These are phyloP conservation scores for Bonia amplexicaulis DNA, from an alignment of 176 grass and related monocot genomes.

Conservation along the genomic window DNA sequence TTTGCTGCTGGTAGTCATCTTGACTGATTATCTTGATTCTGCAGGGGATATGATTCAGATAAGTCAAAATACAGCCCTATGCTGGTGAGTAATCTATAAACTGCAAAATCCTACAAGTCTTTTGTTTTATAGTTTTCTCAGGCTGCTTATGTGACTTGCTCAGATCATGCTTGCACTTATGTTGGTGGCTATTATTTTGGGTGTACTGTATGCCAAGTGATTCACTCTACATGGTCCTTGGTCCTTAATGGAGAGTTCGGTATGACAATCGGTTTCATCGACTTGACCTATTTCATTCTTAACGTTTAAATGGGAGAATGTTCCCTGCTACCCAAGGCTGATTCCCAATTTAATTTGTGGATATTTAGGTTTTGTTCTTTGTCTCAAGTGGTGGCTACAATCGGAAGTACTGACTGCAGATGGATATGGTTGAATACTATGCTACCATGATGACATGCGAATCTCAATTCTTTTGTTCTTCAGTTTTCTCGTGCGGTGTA, in stretches of 20 bases:
- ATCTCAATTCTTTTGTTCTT: slow-evolving; percentile 14
- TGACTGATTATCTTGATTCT: slow-evolving; percentile 17
- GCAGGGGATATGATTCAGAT: slow-evolving; percentile 50
- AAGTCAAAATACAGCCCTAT: slow-evolving; percentile 49
- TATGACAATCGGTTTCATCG: not conserved
- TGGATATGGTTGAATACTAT: not conserved
- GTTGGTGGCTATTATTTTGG: slow-evolving; percentile 59
- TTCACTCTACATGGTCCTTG: not conserved
- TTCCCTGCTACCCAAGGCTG: not conserved
- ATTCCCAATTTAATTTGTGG: not conserved
- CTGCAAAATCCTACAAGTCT: not conserved
- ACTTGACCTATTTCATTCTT: not conserved
- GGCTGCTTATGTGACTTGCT: slow-evolving; percentile 5
- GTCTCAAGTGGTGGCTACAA: not conserved
- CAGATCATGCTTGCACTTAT: slow-evolving; percentile 57
- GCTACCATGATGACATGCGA: not conserved
- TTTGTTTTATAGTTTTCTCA: slow-evolving; percentile 13
- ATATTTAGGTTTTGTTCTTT: not conserved
- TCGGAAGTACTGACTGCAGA: not conserved
- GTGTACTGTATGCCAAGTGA: slow-evolving; percentile 46
- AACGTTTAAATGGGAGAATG: not conserved
- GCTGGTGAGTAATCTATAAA: slow-evolving; percentile 50
- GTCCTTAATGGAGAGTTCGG: not conserved
- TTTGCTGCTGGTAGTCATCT: not conserved
- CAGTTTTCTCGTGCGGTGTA: not conserved